Base-by-base conservation (phyloP, 2,329 filamentous ascomycete genomes). In the Zymoseptoria crescenta region DNA sequence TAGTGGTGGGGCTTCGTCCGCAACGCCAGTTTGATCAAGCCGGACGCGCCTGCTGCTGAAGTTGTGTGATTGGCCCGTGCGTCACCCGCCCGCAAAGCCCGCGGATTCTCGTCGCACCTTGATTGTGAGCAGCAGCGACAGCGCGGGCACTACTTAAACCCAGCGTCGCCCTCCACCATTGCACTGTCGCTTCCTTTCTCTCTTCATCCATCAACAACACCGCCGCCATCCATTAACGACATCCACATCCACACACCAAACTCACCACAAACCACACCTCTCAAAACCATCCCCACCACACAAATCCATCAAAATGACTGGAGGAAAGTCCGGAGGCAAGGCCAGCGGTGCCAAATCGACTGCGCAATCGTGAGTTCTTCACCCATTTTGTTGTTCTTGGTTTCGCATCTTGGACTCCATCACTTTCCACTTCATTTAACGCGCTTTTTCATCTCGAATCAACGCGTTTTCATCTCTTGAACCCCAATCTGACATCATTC, bases 301-400 rank as follows among this genome's bases (percentile, higher is more conserved):
- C 73, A 76, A 73, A 72, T 73, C 77, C 67, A 75, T 84, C 87
- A 96, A 90, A 89, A 99, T 99, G 94, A 96, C 94, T 91, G 93
- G 93, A 86, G 93, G 94, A 81, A 99, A 99, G 83, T 96, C 93
- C 82, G 94, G 94, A 81, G 94, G 94, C 87, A 97, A 97, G 88
- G 92, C 93, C 83, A 93, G 89, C 82, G 91, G 92, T 83, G 88
- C 89, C 83, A 99, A 99, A 91, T 75, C 74, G 72, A 96, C 89
- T 84, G 89, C 94, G 75, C 94, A 97, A 85, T 96, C 92, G 94
- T 97, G 82, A 87, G 92, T 88, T 53, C 59, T 61, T 60, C 56
- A n/a, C 65, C 65, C 49, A 53, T 60, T 56, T 29, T 57, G 55
- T 53, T 48, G 35, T 28, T 27, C 28, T 52, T 52, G 52, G 49